Evolutionary conservation across 2,329 filamentous ascomycete species (phyloP), one percentile per base, ranked within the genome.

Genomic region (Epichloe baconii): DNA sequence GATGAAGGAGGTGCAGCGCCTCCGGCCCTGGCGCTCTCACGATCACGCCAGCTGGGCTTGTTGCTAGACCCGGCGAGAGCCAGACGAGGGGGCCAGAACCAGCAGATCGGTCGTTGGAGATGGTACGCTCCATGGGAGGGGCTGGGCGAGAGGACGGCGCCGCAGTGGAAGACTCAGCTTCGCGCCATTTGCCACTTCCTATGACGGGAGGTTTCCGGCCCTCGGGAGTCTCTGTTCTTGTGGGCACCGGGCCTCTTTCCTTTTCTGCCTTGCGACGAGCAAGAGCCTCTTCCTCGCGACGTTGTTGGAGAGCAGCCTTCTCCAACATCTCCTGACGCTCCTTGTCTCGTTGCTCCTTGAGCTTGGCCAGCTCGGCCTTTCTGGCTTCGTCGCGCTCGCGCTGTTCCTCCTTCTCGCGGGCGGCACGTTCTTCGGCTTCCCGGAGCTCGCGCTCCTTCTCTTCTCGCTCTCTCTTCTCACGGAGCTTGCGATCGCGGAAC

Each of bases 211-310:
- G 65, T 54, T 56, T 63, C 50, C 66, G 66, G 44, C 56, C 59
- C 48, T 67, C 66, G 11, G 61, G 47, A 3, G 57, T 52, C 12
- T 64, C 62, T 48, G 59, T 57, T 44, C 59, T 53, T 7, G 44
- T 49, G 44, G 44, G 54, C 47, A 52, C 45, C 17, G 53, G 19
- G 31, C 45, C 65, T 58, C 71, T 71, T 61, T 78, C 78, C 69
- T 80, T 87, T 67, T 80, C 80, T 53, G 77, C 83, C 62, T 76
- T 80, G 66, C 79, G 80, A 60, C 85, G 81, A 58, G 85, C 85
- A 69, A 90, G 81, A 15, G 88, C 90, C 67, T 95, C 90, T 61
- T 93, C 89, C 68, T 95, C 90, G 66, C 87, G 83, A 64, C 88
- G 80, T 60, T 80, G 82, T 70, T 96, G 91, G 59, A 80, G 70